Conservation (phyloP, 1,139 yeast species). For the Nakaseomyces bracarensis region DNA sequence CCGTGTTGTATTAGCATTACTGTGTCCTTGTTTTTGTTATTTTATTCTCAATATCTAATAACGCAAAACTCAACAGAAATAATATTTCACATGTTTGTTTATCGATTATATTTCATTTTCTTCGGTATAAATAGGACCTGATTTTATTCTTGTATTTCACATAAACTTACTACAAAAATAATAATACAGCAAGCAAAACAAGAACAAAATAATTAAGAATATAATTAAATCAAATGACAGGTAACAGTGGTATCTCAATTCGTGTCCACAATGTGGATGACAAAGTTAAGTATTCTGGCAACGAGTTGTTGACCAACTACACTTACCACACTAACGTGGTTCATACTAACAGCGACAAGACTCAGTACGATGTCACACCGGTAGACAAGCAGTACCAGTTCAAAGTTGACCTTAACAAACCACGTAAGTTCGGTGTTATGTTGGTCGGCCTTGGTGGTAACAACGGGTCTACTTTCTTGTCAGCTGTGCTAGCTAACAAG, state of each 20-base stretch:
- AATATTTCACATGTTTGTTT: no score
- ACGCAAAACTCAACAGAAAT: no score
- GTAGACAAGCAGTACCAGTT: constrained; percentile 69
- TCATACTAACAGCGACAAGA: constrained; percentile 21
- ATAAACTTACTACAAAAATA: no score
- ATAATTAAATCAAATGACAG: constrained; percentile 7
- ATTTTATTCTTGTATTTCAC: no score
- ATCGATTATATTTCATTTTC: no score
- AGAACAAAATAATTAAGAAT: neutral
- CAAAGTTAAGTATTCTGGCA: constrained; percentile 49
- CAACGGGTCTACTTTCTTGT: constrained; percentile 87
- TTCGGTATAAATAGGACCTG: no score
- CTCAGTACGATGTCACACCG: constrained; percentile 54
- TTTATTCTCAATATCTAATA: no score
- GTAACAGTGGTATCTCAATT: constrained; percentile 31
- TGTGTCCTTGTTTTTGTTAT: no score
- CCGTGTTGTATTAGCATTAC: no score
- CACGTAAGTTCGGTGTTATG: constrained; percentile 72
- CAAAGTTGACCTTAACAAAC: constrained; percentile 73
- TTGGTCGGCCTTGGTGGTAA: constrained; percentile 95
- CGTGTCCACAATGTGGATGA: constrained; percentile 46
- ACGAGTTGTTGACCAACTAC: constrained; percentile 59
- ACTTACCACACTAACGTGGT: constrained; percentile 62
- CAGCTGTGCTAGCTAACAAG: constrained; percentile 80
- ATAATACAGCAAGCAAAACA: neutral